Evolutionary conservation across 306 rosid species (phyloP).

Genomic region (Corylus avellana): DNA sequence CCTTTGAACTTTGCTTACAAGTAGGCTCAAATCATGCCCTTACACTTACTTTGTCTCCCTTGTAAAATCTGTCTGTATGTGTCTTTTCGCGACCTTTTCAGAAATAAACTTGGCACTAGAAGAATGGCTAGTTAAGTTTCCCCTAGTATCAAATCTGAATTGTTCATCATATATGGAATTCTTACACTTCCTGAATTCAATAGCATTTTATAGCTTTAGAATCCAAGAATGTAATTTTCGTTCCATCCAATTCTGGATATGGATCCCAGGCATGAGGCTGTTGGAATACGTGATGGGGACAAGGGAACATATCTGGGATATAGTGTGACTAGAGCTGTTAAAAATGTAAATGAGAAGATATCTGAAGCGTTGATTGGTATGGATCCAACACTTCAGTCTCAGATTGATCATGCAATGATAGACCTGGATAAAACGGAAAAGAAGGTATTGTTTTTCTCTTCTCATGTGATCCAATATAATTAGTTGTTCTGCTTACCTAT

Average conservation of each 20-base stretch:
- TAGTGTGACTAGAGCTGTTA: slow-evolving; percentile 82
- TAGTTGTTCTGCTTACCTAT: slow-evolving; percentile 6
- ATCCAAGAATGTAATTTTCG: neutral
- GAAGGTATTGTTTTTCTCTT: slow-evolving; percentile 52
- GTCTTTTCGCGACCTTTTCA: neutral
- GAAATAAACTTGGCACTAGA: neutral
- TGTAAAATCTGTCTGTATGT: neutral
- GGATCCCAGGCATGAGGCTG: slow-evolving; percentile 80
- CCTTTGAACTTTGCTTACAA: neutral
- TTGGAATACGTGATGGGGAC: slow-evolving; percentile 91
- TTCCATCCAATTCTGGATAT: slow-evolving; percentile 1
- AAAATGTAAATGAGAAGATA: slow-evolving; percentile 80
- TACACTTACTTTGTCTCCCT: neutral
- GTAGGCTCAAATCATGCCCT: neutral
- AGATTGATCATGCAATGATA: slow-evolving; percentile 93
- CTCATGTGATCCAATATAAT: neutral
- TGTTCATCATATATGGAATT: neutral
- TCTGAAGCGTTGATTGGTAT: slow-evolving; percentile 87
- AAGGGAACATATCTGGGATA: slow-evolving; percentile 81
- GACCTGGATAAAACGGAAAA: slow-evolving; percentile 96
- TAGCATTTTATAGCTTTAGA: neutral
- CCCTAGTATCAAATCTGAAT: neutral
- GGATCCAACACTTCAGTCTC: slow-evolving; percentile 90
- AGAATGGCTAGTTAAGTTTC: neutral
- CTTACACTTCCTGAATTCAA: neutral